Evolutionary conservation across 306 rosid species (phyloP).

Genomic region (Citrullus mucosospermus): DNA sequence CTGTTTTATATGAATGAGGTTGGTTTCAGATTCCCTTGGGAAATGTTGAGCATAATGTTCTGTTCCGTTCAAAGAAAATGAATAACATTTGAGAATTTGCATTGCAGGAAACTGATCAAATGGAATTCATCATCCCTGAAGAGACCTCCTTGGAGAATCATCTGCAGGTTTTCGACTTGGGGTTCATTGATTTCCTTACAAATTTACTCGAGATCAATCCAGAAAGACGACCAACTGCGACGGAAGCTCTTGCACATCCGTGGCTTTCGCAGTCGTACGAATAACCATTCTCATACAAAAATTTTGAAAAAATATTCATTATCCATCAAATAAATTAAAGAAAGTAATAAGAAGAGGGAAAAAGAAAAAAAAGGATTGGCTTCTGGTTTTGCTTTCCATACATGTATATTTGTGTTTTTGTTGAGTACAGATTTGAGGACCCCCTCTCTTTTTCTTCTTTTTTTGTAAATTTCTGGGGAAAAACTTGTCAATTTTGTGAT

Average conservation of each 20-base stretch:
- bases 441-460: background rate
- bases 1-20: conserved; percentile 78
- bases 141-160: conserved; percentile 65
- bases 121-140: conserved; percentile 82
- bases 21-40: conserved; percentile 8
- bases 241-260: conserved; percentile 75
- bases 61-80: background rate
- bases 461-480: background rate
- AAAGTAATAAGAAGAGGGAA: background rate
- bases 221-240: conserved; percentile 57
- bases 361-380: background rate
- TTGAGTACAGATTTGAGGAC: background rate
- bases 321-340: conserved; percentile 2
- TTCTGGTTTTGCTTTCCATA: background rate
- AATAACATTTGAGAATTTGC: background rate
- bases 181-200: conserved; percentile 55
- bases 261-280: conserved; percentile 70
- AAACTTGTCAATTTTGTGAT: background rate
- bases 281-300: background rate
- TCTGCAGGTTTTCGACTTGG: conserved; percentile 38
- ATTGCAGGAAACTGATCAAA: conserved; percentile 62
- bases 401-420: background rate
- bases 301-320: background rate
- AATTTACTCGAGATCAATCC: conserved; percentile 68
- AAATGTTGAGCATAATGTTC: background rate